Conservation (phyloP, 805 yeast species). For the Zygosaccharomyces rouxii region DNA sequence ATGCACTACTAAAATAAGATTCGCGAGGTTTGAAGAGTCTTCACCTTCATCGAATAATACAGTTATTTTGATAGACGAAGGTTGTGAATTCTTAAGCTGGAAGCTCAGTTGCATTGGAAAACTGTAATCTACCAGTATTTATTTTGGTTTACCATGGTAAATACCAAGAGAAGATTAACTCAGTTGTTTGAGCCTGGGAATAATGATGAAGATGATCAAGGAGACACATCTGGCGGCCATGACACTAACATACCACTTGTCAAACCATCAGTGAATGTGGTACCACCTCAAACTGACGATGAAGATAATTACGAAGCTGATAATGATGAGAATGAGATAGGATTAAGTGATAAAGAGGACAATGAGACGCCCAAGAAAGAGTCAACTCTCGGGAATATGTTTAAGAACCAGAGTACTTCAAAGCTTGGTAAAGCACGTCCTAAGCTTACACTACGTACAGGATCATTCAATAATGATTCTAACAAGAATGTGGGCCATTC, state of each 20-base stretch:
- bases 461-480: constrained; percentile 5
- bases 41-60: neutral
- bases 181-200: constrained; percentile 19
- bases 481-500: constrained; percentile 1
- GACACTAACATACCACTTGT: constrained; percentile 9
- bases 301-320: constrained; percentile 4
- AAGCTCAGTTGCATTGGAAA: neutral
- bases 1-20: neutral
- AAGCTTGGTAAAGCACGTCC: constrained; percentile 11
- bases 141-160: constrained; percentile 13
- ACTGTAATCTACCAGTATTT: neutral
- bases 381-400: constrained; percentile 14
- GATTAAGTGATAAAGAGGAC: neutral
- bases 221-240: neutral
- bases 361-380: constrained; percentile 4
- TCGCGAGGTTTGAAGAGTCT: neutral
- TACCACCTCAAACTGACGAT: constrained; percentile 17
- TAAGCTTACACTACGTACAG: constrained; percentile 15
- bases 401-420: constrained; percentile 9
- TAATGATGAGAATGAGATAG: constrained; percentile 1
- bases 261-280: constrained; percentile 20
- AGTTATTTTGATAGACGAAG: neutral
- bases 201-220: constrained; percentile 3
- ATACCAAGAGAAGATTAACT: constrained; percentile 20
- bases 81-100: neutral